Base-by-base conservation (phyloP, 306 rosid species). In the Geum urbanum region DNA sequence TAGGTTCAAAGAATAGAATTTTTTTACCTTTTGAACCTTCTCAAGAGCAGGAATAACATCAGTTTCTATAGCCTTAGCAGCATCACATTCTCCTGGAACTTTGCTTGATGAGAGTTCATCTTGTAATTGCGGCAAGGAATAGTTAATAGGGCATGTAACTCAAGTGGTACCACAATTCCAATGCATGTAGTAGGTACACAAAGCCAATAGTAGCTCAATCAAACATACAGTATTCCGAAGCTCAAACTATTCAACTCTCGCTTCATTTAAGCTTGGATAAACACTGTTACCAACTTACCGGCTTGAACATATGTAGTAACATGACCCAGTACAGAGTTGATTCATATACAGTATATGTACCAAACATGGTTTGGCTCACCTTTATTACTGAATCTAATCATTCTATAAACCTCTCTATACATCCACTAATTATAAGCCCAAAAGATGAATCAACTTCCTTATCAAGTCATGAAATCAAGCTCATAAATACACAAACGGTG, bases 31-130 rank as follows among this genome's bases (percentile, higher is more conserved):
- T 66, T 62, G 83, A 69, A 90, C 79, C 71, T 73, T 90, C 73
- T 90, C 89, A 63, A 94, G 88, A 75, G 58, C 70, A 16, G 97
- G 96, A 83, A 94, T 80, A 11, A 77, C 90, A 57, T 90, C 86
- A 44, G 72, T 74, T 74, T 90, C 77, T 61, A 94, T 78, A 80
- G 70, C 78, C 84, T 61, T 67, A 73, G 85, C 84, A 60, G 84
- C 79, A 79, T 65, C 71, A 78, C 77, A 80, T 77, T 85, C 84
- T 18, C 63, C 78, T 9, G 27, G 16, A 72, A 77, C 80, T 35
- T 84, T 74, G 90, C 96, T 87, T 43, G 78, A 69, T 40, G 88
- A 79, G 35, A 87, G 77, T 47, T 84, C 79, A 76, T 83, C 92
- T 97, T 94, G 86, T 81, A 80, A 81, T 81, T 63, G 68, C 66